These are phyloP conservation scores for Nymphaea colorata DNA, from an alignment of 164 flowering plant species.

Conservation along the genomic window DNA sequence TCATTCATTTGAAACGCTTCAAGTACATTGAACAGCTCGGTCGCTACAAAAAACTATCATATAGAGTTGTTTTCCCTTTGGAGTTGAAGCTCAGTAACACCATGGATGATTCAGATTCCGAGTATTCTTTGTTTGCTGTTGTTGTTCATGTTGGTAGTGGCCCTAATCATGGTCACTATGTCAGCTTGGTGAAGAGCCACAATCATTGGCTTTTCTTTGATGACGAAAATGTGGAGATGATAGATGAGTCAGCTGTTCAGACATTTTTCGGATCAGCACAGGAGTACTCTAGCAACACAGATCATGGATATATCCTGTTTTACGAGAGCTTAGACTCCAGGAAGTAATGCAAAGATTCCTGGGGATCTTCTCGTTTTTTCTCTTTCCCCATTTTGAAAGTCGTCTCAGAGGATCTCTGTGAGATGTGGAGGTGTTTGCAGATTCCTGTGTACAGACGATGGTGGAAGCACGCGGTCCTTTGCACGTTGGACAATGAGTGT, in stretches of 20 bases:
- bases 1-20: constrained; percentile 95
- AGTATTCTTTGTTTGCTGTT: constrained; percentile 92
- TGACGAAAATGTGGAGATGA: constrained; percentile 84
- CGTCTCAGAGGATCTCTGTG: neutral
- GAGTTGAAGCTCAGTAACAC: constrained; percentile 95
- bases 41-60: constrained; percentile 87
- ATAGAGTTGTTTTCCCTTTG: constrained; percentile 92
- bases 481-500: neutral
- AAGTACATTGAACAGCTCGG: constrained; percentile 95
- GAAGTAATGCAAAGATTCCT: neutral
- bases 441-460: neutral
- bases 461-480: neutral
- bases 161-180: constrained; percentile 98
- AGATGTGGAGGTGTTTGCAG: neutral
- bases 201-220: constrained; percentile 98
- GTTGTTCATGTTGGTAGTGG: constrained; percentile 98
- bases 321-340: constrained; percentile 44
- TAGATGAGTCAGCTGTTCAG: constrained; percentile 87
- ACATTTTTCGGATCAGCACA: constrained; percentile 98
- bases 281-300: constrained; percentile 94
- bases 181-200: constrained; percentile 97
- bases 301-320: constrained; percentile 96
- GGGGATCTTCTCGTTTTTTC: neutral
- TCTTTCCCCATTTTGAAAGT: neutral
- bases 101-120: constrained; percentile 72